Evolutionary conservation across 1,284 basidiomycete genomes (phyloP), one percentile per base, ranked within the genome.

Genomic region (Neotropicomus parvogracilis): DNA sequence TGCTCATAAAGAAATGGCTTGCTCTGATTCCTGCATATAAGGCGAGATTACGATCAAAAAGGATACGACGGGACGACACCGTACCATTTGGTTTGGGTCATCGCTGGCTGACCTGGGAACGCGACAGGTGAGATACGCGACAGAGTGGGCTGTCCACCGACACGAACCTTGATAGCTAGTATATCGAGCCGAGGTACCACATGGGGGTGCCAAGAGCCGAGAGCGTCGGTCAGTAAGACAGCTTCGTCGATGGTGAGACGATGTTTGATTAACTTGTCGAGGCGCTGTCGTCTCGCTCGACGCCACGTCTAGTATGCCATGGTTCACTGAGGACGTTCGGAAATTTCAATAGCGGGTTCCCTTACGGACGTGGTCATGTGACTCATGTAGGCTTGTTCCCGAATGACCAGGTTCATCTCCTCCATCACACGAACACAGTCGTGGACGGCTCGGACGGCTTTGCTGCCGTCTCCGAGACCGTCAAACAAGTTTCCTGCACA

Each of bases 191-290:
- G 70, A 9, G 81, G 76, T 17, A 89, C 66, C 8, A 71, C 73
- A 48, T 81, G 77, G 0, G 87, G 89, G 60, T 86, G 80, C 88
- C 87, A 89, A 60, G 84, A 82, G 19, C 85, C 85, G 24, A 83
- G 82, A 29, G 86, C 87, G 5, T 82, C 81, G 12, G 79, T 82
- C 21, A 90, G 71, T 17, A 73, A 68, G 55, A 88, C 86, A 3
- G 85, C 79, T 59, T 88, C 85, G 34, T 86, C 83, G 0, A 76
- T 81, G 2, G 83, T 85, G 52, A 88, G 68, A 49, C n/a, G n/a
- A n/a, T 79, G 70, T n/a, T 80, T 76, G 44, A 88, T 71, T 44
- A 86, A 67, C 40, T 79, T 73, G 50, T 78, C 70, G 44, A 88
- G n/a, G n/a, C n/a, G n/a, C n/a, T n/a, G n/a, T n/a, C n/a, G n/a